These are phyloP conservation scores for Phytophthora citricola DNA, from an alignment of 352 stramenopile species.

Conservation along the genomic window DNA sequence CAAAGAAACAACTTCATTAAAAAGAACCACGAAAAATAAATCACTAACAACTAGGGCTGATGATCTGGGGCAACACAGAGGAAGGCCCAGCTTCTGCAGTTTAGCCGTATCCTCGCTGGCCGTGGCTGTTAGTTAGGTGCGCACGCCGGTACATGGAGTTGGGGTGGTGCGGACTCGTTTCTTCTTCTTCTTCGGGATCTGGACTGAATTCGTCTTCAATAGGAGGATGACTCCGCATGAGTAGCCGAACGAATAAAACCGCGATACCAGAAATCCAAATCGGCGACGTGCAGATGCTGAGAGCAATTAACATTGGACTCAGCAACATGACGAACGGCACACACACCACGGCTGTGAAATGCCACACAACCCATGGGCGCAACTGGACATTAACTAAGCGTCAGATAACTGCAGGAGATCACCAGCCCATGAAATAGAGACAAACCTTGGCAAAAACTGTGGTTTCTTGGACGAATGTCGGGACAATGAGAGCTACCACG, in stretches of 20 bases:
- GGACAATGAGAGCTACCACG: slow-evolving; percentile 46
- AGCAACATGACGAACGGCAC: slow-evolving; percentile 77
- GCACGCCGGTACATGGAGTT: slow-evolving; percentile 60
- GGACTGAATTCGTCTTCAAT: slow-evolving; percentile 55
- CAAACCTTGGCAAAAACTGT: slow-evolving; percentile 50
- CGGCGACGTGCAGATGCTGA: slow-evolving; percentile 79
- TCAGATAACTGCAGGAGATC: slow-evolving; percentile 9
- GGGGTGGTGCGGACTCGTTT: slow-evolving; percentile 47
- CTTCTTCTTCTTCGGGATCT: slow-evolving; percentile 45
- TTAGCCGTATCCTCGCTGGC: slow-evolving; percentile 36
- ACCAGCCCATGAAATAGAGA: not conserved
- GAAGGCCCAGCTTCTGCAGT: not conserved
- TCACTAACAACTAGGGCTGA: slow-evolving; percentile 33
- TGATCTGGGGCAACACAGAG: not conserved
- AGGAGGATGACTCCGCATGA: slow-evolving; percentile 39
- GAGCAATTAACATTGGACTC: slow-evolving; percentile 80
- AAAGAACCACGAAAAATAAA: slow-evolving; percentile 32
- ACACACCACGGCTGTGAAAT: slow-evolving; percentile 70
- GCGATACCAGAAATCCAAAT: slow-evolving; percentile 72
- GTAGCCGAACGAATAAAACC: slow-evolving; percentile 61
- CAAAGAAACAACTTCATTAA: slow-evolving; percentile 23
- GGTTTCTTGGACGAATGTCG: slow-evolving; percentile 45
- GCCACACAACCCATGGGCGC: slow-evolving; percentile 68
- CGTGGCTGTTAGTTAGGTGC: slow-evolving; percentile 40
- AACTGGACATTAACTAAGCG: slow-evolving; percentile 34